A percentile compares a stretch with the other conserved stretches of the same genome.
phyloP scores from a whole-genome alignment of 768 basidiomycete species.

The Naganishia friedmannii region DNA sequence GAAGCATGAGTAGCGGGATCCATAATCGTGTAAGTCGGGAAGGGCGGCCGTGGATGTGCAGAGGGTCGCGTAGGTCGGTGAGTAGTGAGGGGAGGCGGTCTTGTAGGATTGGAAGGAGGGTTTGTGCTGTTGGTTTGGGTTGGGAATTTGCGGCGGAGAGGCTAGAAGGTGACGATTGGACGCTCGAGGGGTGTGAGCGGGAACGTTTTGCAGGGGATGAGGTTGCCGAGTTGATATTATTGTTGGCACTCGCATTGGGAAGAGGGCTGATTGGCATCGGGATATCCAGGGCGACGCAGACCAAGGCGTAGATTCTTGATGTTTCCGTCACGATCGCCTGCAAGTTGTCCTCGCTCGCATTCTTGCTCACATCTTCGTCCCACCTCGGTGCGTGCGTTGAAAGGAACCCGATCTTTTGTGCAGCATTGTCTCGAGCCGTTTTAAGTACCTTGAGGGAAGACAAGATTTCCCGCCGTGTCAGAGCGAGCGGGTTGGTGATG shows the following conservation, averaged over 20 bases:
- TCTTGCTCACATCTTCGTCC: constrained; percentile 30
- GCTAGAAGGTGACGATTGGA: constrained; percentile 14
- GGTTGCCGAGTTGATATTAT: constrained; percentile 51
- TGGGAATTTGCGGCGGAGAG: constrained; percentile 33
- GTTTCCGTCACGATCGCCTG: constrained; percentile 39
- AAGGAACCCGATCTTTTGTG: constrained; percentile 42
- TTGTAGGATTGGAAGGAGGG: constrained; percentile 41
- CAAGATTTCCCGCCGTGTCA: constrained; percentile 48
- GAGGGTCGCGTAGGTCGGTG: constrained; percentile 42
- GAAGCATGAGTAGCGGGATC: constrained; percentile 72
- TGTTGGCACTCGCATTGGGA: neutral
- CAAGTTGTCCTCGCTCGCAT: constrained; percentile 31
- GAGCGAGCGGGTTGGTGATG: constrained; percentile 39
- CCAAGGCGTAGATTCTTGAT: constrained; percentile 36
- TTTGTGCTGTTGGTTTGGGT: constrained; percentile 31
- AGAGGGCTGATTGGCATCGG: neutral
- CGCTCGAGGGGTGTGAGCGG: constrained; percentile 17
- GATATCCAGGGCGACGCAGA: constrained; percentile 42
- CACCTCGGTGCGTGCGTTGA: constrained; percentile 45
- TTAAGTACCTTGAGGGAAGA: constrained; percentile 39
- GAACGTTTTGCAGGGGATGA: constrained; percentile 26
- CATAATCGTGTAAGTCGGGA: constrained; percentile 68
- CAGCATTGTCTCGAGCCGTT: constrained; percentile 39
- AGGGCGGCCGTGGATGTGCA: constrained; percentile 63
- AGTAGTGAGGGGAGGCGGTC: constrained; percentile 46